Percentiles rank a stretch among this genome's conserved stretches.
phyloP scores from a whole-genome alignment of 2,329 filamentous ascomycete genomes.

The Ophiosphaerella herpotricha region DNA sequence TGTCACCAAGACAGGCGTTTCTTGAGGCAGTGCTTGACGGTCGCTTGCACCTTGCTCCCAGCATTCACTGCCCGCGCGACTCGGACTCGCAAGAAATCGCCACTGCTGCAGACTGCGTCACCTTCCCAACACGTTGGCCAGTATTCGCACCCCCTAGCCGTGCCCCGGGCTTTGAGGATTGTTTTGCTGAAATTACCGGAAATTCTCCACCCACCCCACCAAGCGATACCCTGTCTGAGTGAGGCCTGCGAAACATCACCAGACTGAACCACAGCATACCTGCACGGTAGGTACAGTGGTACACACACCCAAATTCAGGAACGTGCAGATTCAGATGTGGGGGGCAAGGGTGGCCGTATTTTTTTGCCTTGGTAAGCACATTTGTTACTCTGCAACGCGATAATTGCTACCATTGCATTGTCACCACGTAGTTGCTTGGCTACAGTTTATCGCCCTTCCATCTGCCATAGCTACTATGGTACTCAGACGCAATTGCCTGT shows the following conservation, averaged over 20 bases:
- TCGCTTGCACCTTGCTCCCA: not conserved
- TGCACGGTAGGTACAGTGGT: not conserved
- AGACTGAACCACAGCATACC: slow-evolving; percentile 11
- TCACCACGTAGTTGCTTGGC: not conserved
- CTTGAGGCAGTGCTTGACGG: not conserved
- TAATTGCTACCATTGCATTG: not conserved
- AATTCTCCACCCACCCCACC: slow-evolving; percentile 6
- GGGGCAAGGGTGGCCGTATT: slow-evolving; percentile 15
- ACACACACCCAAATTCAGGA: slow-evolving; percentile 5
- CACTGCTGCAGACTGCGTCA: not conserved
- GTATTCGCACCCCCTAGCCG: too few relatives aligned
- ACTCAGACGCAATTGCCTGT: not conserved
- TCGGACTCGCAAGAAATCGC: not conserved
- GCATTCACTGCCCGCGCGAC: not conserved
- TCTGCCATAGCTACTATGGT: not conserved
- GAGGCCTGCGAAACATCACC: slow-evolving; percentile 18
- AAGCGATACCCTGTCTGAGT: slow-evolving; percentile 5
- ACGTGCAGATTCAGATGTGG: slow-evolving; percentile 14
- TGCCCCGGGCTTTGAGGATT: too few relatives aligned
- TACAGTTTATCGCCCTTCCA: not conserved
- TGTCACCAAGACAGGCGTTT: slow-evolving; percentile 6
- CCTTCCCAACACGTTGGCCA: not conserved
- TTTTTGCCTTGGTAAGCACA: slow-evolving; percentile 7
- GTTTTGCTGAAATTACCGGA: not conserved
- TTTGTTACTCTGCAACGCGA: slow-evolving; percentile 8